A percentile compares a stretch with the other conserved stretches of the same genome.
phyloP scores from a whole-genome alignment of 2,329 filamentous ascomycete species.

The Alternaria gansuensis region DNA sequence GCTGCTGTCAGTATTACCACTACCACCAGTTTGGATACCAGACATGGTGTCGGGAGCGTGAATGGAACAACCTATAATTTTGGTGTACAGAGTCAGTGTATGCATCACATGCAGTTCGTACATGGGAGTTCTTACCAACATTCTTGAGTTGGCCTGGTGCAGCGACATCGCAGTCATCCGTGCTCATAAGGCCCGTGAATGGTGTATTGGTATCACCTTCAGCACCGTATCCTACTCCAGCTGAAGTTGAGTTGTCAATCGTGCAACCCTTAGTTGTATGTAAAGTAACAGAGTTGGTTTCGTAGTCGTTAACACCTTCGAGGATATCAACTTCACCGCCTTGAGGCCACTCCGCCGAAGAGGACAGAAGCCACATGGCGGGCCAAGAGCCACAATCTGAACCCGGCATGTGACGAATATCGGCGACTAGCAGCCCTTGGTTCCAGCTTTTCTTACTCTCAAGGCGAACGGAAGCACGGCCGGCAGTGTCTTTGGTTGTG shows the following conservation, averaged over 20 bases:
- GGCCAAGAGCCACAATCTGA: constrained; percentile 47
- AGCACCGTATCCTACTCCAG: constrained; percentile 3
- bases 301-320: constrained; percentile 48
- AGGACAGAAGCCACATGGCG: constrained; percentile 46
- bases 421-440: constrained; percentile 44
- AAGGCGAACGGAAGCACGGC: constrained; percentile 44
- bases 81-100: too few species aligned
- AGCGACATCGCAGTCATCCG: constrained; percentile 58
- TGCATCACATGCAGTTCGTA: too few species aligned
- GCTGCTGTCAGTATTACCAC: not conserved
- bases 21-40: not conserved
- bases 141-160: constrained; percentile 39
- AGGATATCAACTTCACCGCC: constrained; percentile 51
- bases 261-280: constrained; percentile 43
- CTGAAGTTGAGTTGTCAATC: constrained; percentile 29
- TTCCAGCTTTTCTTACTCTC: constrained; percentile 46
- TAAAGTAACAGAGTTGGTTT: constrained; percentile 42
- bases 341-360: constrained; percentile 43
- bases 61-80: constrained; percentile 35
- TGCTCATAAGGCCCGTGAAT: constrained; percentile 58
- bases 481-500: constrained; percentile 38
- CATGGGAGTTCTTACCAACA: constrained; percentile 24
- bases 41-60: constrained; percentile 11
- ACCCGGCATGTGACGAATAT: constrained; percentile 50
- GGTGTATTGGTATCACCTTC: constrained; percentile 1